Evolutionary conservation across 306 rosid genomes (phyloP).

Genomic region (Hippophae rhamnoides): DNA sequence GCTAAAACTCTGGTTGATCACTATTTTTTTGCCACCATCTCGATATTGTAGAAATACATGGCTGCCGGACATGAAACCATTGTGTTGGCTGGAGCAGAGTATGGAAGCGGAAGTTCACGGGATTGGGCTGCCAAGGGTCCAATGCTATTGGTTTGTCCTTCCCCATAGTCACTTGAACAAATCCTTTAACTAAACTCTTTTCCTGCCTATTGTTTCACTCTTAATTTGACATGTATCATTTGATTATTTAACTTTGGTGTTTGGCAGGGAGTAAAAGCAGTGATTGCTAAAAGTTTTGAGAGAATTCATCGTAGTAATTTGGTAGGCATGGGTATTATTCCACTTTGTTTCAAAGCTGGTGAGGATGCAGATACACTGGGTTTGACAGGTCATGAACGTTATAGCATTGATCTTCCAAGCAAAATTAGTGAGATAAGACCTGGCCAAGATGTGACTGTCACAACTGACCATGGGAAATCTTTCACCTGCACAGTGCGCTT

Average conservation of each 20-base stretch:
- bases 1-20: not conserved
- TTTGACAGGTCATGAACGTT: slow-evolving; percentile 86
- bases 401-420: slow-evolving; percentile 75
- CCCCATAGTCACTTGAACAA: not conserved
- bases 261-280: slow-evolving; percentile 85
- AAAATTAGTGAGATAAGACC: slow-evolving; percentile 62
- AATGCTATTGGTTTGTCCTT: slow-evolving; percentile 69
- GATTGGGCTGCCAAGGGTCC: slow-evolving; percentile 99
- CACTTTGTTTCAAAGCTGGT: slow-evolving; percentile 79
- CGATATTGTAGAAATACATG: slow-evolving; percentile 54
- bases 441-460: slow-evolving; percentile 82
- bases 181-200: not conserved
- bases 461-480: slow-evolving; percentile 70
- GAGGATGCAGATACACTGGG: slow-evolving; percentile 83
- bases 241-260: slow-evolving; percentile 2
- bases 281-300: slow-evolving; percentile 82
- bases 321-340: slow-evolving; percentile 92
- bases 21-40: slow-evolving; percentile 14
- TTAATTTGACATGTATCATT: not conserved
- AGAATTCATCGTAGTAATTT: slow-evolving; percentile 92
- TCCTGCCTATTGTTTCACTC: not conserved
- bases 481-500: slow-evolving; percentile 72
- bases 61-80: slow-evolving; percentile 67
- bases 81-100: slow-evolving; percentile 85
- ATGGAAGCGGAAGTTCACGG: slow-evolving; percentile 88